Percentiles rank a stretch among this genome's conserved stretches.
phyloP scores from a whole-genome alignment of 2,329 filamentous ascomycete genomes.

The Aureobasidium sp. region DNA sequence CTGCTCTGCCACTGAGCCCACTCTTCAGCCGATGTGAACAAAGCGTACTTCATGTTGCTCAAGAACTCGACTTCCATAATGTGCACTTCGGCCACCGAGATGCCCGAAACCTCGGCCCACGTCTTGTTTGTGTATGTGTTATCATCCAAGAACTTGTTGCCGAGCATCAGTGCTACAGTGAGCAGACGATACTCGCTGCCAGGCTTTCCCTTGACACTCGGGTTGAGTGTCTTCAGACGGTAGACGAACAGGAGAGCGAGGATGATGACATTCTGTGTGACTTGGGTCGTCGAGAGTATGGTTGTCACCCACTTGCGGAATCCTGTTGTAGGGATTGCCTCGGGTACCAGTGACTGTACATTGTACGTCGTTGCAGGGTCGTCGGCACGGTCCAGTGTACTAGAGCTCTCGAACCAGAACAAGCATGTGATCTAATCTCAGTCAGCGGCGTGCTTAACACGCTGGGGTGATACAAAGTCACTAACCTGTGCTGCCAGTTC shows the following conservation, averaged over 20 bases:
- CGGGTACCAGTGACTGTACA: constrained; percentile 51
- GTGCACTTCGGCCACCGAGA: constrained; percentile 89
- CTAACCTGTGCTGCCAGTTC: constrained; percentile 76
- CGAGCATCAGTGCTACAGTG: constrained; percentile 93
- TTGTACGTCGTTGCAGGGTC: constrained; percentile 28
- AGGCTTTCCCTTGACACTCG: constrained; percentile 77
- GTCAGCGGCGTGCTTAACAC: constrained; percentile 15
- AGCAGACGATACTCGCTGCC: constrained; percentile 90
- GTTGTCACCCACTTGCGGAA: constrained; percentile 93
- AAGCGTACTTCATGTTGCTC: constrained; percentile 94
- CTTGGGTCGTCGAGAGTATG: constrained; percentile 87
- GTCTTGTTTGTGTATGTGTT: constrained; percentile 99
- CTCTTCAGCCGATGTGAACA: constrained; percentile 75
- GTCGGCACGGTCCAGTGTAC: constrained; percentile 69
- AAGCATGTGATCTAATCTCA: constrained; percentile 73
- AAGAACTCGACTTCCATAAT: constrained; percentile 99
- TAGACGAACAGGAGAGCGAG: constrained; percentile 89
- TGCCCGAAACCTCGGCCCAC: constrained; percentile 95
- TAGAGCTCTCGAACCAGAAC: constrained; percentile 92
- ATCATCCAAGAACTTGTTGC: constrained; percentile 97
- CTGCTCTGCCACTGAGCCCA: constrained; percentile 85
- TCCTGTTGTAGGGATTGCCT: constrained; percentile 67
- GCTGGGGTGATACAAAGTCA: constrained; percentile 3
- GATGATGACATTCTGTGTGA: constrained; percentile 90
- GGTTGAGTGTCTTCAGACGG: constrained; percentile 82